Conservation (phyloP, 352 stramenopile genomes). For the Phytophthora sp. region DNA sequence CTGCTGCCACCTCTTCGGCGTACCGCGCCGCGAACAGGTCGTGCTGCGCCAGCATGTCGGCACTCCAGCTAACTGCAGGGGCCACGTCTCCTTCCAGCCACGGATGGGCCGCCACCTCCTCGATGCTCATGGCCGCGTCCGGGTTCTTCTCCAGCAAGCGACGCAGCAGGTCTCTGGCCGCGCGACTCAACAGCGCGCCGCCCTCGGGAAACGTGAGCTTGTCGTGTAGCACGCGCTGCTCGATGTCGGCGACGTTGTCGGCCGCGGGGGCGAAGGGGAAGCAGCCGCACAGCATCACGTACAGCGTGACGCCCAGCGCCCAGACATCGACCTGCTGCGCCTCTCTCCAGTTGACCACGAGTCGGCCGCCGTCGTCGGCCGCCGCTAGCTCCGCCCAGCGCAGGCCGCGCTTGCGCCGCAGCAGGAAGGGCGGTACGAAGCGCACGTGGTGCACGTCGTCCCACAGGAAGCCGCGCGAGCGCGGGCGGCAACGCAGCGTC, state of each 20-base stretch:
- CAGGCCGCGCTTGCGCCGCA: slow-evolving; percentile 29
- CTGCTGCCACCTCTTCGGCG: slow-evolving; percentile 45
- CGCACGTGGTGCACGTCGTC: slow-evolving; percentile 58
- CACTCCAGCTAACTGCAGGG: slow-evolving; percentile 47
- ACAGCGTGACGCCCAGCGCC: slow-evolving; percentile 78
- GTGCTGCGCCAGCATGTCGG: slow-evolving; percentile 46
- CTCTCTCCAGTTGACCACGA: slow-evolving; percentile 56
- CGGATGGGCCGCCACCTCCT: slow-evolving; percentile 67
- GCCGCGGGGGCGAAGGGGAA: slow-evolving; percentile 54
- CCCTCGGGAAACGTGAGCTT: slow-evolving; percentile 40
- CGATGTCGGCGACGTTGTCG: slow-evolving; percentile 31
- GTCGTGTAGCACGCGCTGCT: slow-evolving; percentile 30
- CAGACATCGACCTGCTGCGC: slow-evolving; percentile 75
- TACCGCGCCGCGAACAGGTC: slow-evolving; percentile 53
- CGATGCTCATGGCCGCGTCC: slow-evolving; percentile 50
- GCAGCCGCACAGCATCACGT: slow-evolving; percentile 62
- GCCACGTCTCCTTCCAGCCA: slow-evolving; percentile 69
- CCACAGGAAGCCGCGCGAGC: slow-evolving; percentile 47
- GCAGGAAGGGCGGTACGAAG: slow-evolving; percentile 71
- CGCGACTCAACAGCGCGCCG: slow-evolving; percentile 54
- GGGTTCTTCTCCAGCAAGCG: slow-evolving; percentile 67
- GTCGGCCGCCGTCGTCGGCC: slow-evolving; percentile 15
- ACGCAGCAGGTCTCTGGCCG: slow-evolving; percentile 63
- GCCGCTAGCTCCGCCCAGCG: not conserved
- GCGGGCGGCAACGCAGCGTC: slow-evolving; percentile 28